phyloP scores from a whole-genome alignment of 2,329 filamentous ascomycete species.

The Lachnellula occidentalis region DNA sequence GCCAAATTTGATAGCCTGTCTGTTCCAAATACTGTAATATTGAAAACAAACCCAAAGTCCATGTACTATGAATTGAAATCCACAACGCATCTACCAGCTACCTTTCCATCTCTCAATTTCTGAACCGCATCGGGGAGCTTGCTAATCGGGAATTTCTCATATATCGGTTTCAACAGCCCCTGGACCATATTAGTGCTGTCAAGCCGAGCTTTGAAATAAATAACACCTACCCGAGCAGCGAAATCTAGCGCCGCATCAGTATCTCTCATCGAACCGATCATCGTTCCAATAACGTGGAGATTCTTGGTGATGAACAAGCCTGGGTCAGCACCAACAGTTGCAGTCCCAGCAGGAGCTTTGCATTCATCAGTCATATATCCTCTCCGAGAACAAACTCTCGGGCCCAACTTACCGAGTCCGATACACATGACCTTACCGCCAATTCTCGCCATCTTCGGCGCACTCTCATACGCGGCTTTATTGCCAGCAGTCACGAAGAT shows the following conservation, averaged over 20 bases:
- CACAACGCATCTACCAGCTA: background rate
- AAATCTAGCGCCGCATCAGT: constrained; percentile 6
- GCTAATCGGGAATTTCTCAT: background rate
- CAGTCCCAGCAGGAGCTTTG: constrained; percentile 2
- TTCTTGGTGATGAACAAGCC: constrained; percentile 3
- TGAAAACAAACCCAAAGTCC: too few relatives aligned
- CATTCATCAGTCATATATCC: background rate
- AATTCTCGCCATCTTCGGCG: constrained; percentile 5
- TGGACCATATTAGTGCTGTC: background rate
- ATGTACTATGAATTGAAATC: background rate
- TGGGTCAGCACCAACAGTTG: constrained; percentile 1
- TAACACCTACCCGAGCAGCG: constrained; percentile 2
- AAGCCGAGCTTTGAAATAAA: background rate
- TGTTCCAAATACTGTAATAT: too few relatives aligned
- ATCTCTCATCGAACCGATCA: constrained; percentile 5
- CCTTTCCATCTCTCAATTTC: background rate
- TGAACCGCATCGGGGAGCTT: background rate
- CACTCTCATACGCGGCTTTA: constrained; percentile 4
- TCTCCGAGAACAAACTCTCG: background rate
- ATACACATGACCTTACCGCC: constrained; percentile 13
- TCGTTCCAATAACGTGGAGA: constrained; percentile 6
- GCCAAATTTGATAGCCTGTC: too few relatives aligned
- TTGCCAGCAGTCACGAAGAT: constrained; percentile 10
- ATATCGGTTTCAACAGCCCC: background rate
- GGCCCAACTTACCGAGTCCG: constrained; percentile 2